A percentile compares a stretch with the other conserved stretches of the same genome.
phyloP scores from a whole-genome alignment of 805 yeast genomes.

The Teunomyces gatunensis region DNA sequence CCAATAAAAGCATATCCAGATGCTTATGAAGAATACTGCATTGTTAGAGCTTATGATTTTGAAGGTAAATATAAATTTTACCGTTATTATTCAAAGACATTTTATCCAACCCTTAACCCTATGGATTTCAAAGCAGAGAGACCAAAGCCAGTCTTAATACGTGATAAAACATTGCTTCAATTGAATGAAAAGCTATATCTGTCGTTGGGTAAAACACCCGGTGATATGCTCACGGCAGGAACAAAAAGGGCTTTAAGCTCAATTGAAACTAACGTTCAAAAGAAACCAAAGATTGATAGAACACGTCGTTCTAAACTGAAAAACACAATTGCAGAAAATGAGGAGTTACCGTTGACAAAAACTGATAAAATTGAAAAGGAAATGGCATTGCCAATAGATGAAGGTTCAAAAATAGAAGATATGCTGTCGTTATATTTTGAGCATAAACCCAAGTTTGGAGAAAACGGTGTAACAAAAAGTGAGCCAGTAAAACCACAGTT shows the following conservation, averaged over 20 bases:
- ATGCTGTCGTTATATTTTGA: background rate
- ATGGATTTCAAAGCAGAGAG: constrained; percentile 10
- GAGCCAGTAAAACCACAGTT: constrained; percentile 4
- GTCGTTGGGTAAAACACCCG: constrained; percentile 25
- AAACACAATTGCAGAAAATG: background rate
- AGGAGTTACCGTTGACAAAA: background rate
- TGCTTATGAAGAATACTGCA: constrained; percentile 21
- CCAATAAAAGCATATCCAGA: constrained; percentile 26
- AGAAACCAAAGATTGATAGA: constrained; percentile 1
- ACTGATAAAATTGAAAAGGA: background rate
- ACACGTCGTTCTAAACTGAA: background rate
- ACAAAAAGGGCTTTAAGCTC: background rate
- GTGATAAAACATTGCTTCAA: constrained; percentile 10
- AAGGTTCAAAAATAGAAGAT: background rate
- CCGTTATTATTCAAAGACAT: constrained; percentile 43
- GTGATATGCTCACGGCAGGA: constrained; percentile 16
- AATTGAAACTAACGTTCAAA: background rate
- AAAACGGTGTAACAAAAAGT: background rate
- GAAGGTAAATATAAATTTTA: constrained; percentile 73
- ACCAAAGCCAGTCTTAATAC: constrained; percentile 2
- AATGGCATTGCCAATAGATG: background rate
- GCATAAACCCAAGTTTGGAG: constrained; percentile 4
- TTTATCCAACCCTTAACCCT: constrained; percentile 7
- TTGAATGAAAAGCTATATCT: constrained; percentile 16
- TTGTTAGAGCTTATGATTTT: constrained; percentile 66